Percentiles rank a stretch among this genome's conserved stretches.
Evolutionary conservation across 2,329 filamentous ascomycete species (phyloP).

Genomic region (Ophiostoma novo-ulmi): DNA sequence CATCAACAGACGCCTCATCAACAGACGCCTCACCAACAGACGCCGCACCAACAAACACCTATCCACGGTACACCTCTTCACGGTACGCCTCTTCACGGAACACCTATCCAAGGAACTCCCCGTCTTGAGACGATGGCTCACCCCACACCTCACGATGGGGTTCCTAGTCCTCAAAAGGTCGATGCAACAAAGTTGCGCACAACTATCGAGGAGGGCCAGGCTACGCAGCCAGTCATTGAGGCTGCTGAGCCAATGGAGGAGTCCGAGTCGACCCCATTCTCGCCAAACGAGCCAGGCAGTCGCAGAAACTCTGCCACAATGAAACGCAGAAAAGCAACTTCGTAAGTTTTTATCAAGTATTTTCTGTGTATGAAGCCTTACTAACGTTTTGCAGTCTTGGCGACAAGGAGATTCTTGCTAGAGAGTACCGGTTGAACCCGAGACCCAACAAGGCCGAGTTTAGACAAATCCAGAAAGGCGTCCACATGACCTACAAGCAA

Average conservation of each 20-base stretch:
- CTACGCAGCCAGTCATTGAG: neutral
- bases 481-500: constrained; percentile 16
- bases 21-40: neutral
- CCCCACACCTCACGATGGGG: neutral
- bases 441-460: neutral
- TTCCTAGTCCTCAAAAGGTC: neutral
- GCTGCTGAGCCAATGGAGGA: neutral
- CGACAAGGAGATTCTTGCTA: constrained; percentile 7
- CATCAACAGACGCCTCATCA: neutral
- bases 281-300: neutral
- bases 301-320: neutral
- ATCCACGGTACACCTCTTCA: neutral
- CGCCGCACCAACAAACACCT: neutral
- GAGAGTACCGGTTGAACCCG: constrained; percentile 7
- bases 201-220: neutral
- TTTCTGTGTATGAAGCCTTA: neutral
- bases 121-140: neutral
- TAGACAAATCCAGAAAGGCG: neutral
- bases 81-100: neutral
- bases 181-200: neutral
- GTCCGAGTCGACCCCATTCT: neutral
- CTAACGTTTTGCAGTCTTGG: neutral
- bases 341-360: neutral
- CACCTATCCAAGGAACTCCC: neutral
- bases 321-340: constrained; percentile 11